Base-by-base conservation (phyloP, 176 grass and related monocot species). In the Musa beccarii region DNA sequence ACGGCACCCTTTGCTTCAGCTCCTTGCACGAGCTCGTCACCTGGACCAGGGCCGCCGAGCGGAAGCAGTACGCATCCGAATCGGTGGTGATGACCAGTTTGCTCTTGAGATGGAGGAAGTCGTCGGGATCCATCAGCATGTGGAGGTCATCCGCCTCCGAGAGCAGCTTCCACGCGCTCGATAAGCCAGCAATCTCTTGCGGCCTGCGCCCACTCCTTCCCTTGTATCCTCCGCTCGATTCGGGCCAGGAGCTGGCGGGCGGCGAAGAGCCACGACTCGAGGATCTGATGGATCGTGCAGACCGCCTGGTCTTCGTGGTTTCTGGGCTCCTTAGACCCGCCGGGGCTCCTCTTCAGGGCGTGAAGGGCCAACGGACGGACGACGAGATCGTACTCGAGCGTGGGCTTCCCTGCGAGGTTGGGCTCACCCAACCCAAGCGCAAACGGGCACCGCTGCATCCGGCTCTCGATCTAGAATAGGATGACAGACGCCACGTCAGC, bases 141-240 rank as follows among this genome's bases (percentile, higher is more conserved):
- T 93, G 94, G 76, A 93, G 88, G 78, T 98, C 94, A 75, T 98
- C 88, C 66, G 91, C 69, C 29, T 98, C 90, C 23, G 83, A 68
- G 8, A 98, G 84, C 74, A 98, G 80, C 75, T 98, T 98, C 94
- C 94, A 98, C 72, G n/a, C 90, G 80, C 73, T 98, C 94, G 9
- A 98, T 73, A 28, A 87, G 71, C 94, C 94, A 98, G 82, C 90
- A 93, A 76, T 98, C 94, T 81, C 59, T 77, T 3, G 88, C 94
- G 1, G 94, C 94, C 8, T 74, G 80, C 72, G 81, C 84, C 94
- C 94, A 98, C 69, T 63, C 25, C 80, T 75, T 87, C 2, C 55
- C 86, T 0, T 93, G 86, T 50, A 98, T 89, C 14, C 88, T 86
- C 1, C 28, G 34, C 68, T 66, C 78, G 0, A 89, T 72, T 17